Conservation (phyloP, 805 yeast genomes). For the Saccharomycopsis oosterbeekiorum region DNA sequence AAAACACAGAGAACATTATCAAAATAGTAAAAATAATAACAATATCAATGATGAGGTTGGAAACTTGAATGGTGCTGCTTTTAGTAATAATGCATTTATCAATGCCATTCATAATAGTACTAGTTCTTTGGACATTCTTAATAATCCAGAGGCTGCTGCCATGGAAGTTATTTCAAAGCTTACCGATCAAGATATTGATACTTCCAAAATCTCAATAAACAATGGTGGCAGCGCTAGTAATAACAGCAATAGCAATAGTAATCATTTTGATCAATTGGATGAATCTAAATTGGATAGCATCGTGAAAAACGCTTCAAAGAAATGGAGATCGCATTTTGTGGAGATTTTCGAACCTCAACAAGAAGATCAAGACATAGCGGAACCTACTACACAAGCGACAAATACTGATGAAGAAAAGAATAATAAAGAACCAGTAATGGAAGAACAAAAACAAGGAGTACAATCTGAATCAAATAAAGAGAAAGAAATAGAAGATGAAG, state of each 20-base stretch:
- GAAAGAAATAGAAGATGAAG: background rate
- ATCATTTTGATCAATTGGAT: background rate
- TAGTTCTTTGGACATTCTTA: background rate
- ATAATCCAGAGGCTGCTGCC: slow-evolving; percentile 8
- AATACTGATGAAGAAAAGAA: background rate
- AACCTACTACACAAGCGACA: background rate
- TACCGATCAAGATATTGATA: background rate
- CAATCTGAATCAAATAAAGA: background rate
- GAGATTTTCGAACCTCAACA: background rate
- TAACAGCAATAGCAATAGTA: background rate
- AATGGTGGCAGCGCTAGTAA: background rate
- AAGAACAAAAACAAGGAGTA: background rate
- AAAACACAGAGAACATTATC: slow-evolving; percentile 5
- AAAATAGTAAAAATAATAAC: background rate
- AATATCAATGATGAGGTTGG: background rate
- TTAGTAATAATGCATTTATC: background rate
- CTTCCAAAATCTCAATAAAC: background rate
- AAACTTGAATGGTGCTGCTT: background rate
- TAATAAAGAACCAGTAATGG: background rate
- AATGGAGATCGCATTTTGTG: slow-evolving; percentile 14
- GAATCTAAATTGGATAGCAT: slow-evolving; percentile 9
- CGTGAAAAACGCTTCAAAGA: slow-evolving; percentile 11
- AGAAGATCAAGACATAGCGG: background rate
- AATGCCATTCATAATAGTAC: background rate
- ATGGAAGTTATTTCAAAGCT: slow-evolving; percentile 4